A percentile compares a stretch with the other conserved stretches of the same genome.
Conservation (phyloP, 73 alveolate species). For the Tetrahymena malaccensis region DNA sequence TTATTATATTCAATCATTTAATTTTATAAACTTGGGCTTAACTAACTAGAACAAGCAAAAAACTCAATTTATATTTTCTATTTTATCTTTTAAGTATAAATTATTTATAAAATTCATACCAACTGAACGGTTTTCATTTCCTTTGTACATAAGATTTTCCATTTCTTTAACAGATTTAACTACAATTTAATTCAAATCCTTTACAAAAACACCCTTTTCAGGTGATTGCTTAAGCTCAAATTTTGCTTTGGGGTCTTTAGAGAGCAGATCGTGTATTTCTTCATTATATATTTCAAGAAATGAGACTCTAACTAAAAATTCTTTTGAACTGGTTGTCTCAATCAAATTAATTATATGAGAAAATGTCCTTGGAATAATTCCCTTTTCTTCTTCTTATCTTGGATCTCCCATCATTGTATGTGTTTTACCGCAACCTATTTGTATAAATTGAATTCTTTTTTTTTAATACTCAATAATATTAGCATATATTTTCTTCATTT, state of each 20-base stretch:
- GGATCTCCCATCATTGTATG: constrained; percentile 87
- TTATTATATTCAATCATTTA: too few relatives aligned
- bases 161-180: constrained; percentile 74
- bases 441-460: not conserved
- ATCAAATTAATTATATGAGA: constrained; percentile 70
- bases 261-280: constrained; percentile 84
- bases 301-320: constrained; percentile 83
- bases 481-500: not conserved
- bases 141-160: constrained; percentile 70
- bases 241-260: constrained; percentile 48
- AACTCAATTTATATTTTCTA: too few relatives aligned
- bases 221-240: constrained; percentile 85
- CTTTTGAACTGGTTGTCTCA: constrained; percentile 68
- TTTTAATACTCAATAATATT: not conserved
- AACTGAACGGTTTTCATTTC: constrained; percentile 74
- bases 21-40: too few relatives aligned
- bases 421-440: constrained; percentile 84
- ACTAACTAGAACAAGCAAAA: too few relatives aligned
- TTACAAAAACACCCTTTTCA: constrained; percentile 72
- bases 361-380: constrained; percentile 92
- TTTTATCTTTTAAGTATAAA: not conserved
- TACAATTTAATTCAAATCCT: constrained; percentile 70
- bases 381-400: constrained; percentile 46
- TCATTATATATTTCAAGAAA: constrained; percentile 95
- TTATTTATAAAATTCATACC: constrained; percentile 70